These are phyloP conservation scores for Microdochium bolleyi DNA, from an alignment of 2,329 filamentous ascomycete species.

Conservation along the genomic window DNA sequence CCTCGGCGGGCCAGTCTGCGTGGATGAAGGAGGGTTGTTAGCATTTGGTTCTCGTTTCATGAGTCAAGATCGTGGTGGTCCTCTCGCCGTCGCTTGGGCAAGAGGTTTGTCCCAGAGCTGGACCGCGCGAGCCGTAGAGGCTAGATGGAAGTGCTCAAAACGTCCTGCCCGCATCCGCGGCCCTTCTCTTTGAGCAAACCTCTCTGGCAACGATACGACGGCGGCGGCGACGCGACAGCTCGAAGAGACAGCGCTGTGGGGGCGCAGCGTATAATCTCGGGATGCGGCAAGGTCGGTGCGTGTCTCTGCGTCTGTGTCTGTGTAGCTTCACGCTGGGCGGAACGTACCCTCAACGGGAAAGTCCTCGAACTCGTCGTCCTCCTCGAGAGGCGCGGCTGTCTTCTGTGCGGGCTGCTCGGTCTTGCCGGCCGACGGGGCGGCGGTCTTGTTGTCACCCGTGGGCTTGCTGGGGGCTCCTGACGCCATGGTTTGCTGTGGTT, in stretches of 20 bases:
- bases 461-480: conserved; percentile 21
- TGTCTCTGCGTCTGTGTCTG: neutral
- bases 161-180: too few species aligned
- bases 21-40: neutral
- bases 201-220: neutral
- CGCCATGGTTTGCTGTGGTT: conserved; percentile 20
- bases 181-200: too few species aligned
- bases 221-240: neutral
- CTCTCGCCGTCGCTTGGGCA: too few species aligned
- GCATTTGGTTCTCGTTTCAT: neutral
- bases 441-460: conserved; percentile 23
- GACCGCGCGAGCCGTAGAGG: too few species aligned
- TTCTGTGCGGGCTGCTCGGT: conserved; percentile 42
- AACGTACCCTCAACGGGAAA: conserved; percentile 86
- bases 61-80: neutral
- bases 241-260: neutral
- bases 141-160: too few species aligned
- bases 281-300: neutral
- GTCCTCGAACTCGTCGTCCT: conserved; percentile 98
- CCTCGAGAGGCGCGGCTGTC: conserved; percentile 66
- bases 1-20: conserved; percentile 86
- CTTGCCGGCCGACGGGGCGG: conserved; percentile 21
- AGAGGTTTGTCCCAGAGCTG: too few species aligned
- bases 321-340: neutral
- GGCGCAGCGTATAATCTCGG: neutral